Evolutionary conservation across 495 filamentous ascomycete species (phyloP).

Genomic region (Poronia punctata): DNA sequence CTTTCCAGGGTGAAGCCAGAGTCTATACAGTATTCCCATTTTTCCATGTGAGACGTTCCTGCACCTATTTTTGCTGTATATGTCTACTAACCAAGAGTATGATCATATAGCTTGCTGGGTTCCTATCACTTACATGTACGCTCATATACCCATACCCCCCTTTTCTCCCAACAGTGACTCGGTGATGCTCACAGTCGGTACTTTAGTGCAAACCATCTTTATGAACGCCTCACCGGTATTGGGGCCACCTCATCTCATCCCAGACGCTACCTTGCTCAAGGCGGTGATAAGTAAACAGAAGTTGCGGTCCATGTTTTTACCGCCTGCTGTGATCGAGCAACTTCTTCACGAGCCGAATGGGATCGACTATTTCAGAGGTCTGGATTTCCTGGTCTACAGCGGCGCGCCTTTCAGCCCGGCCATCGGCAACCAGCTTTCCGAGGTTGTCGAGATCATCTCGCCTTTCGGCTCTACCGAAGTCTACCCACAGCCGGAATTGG

Average conservation of each 20-base stretch:
- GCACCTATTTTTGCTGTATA: too few relatives aligned
- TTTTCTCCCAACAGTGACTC: too few relatives aligned
- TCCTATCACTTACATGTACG: conserved; percentile 1
- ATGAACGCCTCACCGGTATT: conserved; percentile 17
- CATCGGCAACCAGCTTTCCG: conserved; percentile 9
- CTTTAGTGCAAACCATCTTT: conserved; percentile 8
- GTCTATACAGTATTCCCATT: conserved; percentile 4
- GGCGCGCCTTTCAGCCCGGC: conserved; percentile 12
- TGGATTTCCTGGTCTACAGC: conserved; percentile 21
- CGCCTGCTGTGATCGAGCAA: conserved; percentile 21
- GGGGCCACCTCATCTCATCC: conserved; percentile 14
- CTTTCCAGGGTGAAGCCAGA: conserved; percentile 4
- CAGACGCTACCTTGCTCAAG: conserved; percentile 11
- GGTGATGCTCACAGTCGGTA: too few relatives aligned
- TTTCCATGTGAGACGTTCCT: conserved; percentile 2
- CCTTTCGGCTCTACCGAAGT: conserved; percentile 14
- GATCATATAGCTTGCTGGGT: conserved; percentile 2
- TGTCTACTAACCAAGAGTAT: too few relatives aligned
- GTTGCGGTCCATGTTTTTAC: conserved; percentile 11
- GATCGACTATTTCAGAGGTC: conserved; percentile 6
- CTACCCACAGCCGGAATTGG: not conserved
- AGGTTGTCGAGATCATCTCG: conserved; percentile 7
- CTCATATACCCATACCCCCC: too few relatives aligned
- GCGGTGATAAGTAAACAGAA: conserved; percentile 13
- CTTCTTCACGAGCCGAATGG: conserved; percentile 7